Percentiles rank a stretch among this genome's conserved stretches.
These are phyloP conservation scores for Apiospora aurea DNA, from an alignment of 2,329 filamentous ascomycete species.

Conservation along the genomic window DNA sequence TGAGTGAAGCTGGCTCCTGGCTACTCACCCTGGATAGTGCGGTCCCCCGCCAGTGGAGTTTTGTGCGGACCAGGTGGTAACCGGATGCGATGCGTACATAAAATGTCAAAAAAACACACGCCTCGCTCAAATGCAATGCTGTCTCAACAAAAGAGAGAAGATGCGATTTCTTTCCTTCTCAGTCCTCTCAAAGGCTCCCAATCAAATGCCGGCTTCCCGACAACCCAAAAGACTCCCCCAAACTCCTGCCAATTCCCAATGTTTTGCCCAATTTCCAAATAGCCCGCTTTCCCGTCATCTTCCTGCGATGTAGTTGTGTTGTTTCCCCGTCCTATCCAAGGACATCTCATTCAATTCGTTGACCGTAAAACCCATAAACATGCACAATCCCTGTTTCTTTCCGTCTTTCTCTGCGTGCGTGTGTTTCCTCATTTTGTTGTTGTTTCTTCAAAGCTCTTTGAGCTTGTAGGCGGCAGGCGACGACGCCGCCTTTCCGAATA, in stretches of 20 bases:
- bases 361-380: not conserved
- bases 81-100: not conserved
- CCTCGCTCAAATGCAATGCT: conserved; percentile 20
- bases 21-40: not conserved
- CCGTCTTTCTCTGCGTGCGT: not conserved
- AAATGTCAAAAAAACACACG: conserved; percentile 7
- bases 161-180: not conserved
- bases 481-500: not conserved
- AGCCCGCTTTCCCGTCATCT: conserved; percentile 9
- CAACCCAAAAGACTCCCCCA: not conserved
- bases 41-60: not conserved
- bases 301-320: conserved; percentile 5
- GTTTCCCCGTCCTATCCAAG: not conserved
- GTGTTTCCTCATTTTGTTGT: not conserved
- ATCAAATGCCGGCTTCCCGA: not conserved
- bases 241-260: not conserved
- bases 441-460: not conserved
- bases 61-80: not conserved
- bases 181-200: not conserved
- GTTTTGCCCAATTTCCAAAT: not conserved
- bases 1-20: not conserved
- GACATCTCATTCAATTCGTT: not conserved
- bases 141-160: not conserved
- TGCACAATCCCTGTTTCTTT: not conserved
- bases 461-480: not conserved